These are phyloP conservation scores for Claviceps quebecensis DNA, from an alignment of 2,329 filamentous ascomycete species.

Conservation along the genomic window DNA sequence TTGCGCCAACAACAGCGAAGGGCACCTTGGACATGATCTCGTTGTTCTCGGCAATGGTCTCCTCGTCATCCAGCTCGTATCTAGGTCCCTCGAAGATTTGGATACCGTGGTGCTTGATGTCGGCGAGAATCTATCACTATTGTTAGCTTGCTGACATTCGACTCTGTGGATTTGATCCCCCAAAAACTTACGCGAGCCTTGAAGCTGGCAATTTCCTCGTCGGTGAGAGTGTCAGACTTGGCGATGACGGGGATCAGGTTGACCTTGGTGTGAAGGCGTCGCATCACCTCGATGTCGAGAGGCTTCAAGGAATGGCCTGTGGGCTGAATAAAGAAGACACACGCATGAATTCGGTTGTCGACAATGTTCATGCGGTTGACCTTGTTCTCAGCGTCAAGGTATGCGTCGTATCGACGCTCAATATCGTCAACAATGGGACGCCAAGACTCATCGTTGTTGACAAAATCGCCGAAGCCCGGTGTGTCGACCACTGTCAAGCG, in stretches of 20 bases:
- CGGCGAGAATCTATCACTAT: slow-evolving; percentile 65
- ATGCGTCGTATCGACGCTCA: slow-evolving; percentile 96
- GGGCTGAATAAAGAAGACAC: slow-evolving; percentile 98
- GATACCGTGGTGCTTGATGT: slow-evolving; percentile 94
- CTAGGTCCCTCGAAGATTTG: slow-evolving; percentile 98
- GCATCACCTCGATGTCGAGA: slow-evolving; percentile 98
- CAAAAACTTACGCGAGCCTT: slow-evolving; percentile 72
- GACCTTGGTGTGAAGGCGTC: slow-evolving; percentile 98
- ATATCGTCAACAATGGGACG: slow-evolving; percentile 98
- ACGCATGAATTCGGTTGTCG: slow-evolving; percentile 96
- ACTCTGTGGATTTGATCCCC: background rate
- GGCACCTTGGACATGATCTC: slow-evolving; percentile 99
- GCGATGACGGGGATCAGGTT: slow-evolving; percentile 98
- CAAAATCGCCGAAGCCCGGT: slow-evolving; percentile 95
- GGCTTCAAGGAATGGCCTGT: slow-evolving; percentile 98
- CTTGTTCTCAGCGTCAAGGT: slow-evolving; percentile 99
- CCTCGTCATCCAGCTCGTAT: slow-evolving; percentile 97
- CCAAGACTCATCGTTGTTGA: slow-evolving; percentile 99
- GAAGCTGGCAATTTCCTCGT: slow-evolving; percentile 88
- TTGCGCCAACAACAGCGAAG: slow-evolving; percentile 94
- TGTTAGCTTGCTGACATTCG: slow-evolving; percentile 6
- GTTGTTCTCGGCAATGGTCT: slow-evolving; percentile 99
- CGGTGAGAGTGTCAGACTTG: slow-evolving; percentile 94
- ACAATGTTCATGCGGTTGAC: slow-evolving; percentile 99
- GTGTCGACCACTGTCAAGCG: slow-evolving; percentile 95